These are phyloP conservation scores for Kwoniella sp. DNA, from an alignment of 768 basidiomycete species.

Conservation along the genomic window DNA sequence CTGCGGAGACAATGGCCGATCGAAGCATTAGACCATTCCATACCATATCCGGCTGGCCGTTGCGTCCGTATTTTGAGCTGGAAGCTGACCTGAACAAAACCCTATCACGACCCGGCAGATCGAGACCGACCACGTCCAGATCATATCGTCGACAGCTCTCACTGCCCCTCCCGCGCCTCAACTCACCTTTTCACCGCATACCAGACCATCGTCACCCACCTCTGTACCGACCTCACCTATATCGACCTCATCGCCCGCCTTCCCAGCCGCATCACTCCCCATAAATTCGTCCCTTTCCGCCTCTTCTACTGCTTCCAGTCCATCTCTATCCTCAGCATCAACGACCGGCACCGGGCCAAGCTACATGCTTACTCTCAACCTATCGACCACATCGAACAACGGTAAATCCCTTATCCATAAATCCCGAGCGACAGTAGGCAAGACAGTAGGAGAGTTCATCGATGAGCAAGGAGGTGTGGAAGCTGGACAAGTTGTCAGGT, in stretches of 20 bases:
- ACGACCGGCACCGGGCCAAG: slow-evolving; percentile 27
- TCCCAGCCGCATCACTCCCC: slow-evolving; percentile 51
- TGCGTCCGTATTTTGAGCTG: too few species aligned
- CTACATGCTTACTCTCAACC: slow-evolving; percentile 33
- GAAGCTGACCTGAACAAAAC: background rate
- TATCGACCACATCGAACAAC: slow-evolving; percentile 64
- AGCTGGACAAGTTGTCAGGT: slow-evolving; percentile 71
- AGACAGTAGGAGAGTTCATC: slow-evolving; percentile 71
- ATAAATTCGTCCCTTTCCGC: slow-evolving; percentile 6
- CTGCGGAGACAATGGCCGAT: too few species aligned
- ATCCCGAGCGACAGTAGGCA: slow-evolving; percentile 62
- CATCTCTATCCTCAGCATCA: slow-evolving; percentile 1
- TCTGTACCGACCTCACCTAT: slow-evolving; percentile 60
- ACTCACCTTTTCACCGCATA: slow-evolving; percentile 64
- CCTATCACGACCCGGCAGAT: slow-evolving; percentile 71
- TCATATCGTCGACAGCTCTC: slow-evolving; percentile 70
- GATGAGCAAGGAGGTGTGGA: slow-evolving; percentile 78
- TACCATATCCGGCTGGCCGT: too few species aligned
- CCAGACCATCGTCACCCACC: slow-evolving; percentile 41
- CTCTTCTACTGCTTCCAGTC: slow-evolving; percentile 3
- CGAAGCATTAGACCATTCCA: too few species aligned
- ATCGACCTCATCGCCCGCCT: slow-evolving; percentile 10
- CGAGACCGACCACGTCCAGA: slow-evolving; percentile 82
- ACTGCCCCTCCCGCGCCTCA: slow-evolving; percentile 32
- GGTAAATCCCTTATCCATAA: slow-evolving; percentile 82